phyloP scores from a whole-genome alignment of 805 yeast species.

The Maudiozyma barnettii region DNA sequence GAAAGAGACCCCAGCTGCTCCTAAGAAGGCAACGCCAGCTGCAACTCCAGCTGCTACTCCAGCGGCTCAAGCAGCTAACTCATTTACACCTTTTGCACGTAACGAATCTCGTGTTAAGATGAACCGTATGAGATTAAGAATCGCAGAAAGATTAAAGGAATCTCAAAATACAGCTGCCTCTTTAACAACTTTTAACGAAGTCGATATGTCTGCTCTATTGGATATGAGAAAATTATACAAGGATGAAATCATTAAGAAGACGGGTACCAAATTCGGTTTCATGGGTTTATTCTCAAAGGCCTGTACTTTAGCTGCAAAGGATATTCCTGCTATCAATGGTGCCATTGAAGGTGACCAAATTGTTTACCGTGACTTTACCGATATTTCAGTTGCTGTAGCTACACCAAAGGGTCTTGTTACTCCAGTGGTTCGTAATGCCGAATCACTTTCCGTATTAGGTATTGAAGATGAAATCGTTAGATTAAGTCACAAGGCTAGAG shows the following conservation, averaged over 20 bases:
- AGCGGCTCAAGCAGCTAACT: constrained; percentile 25
- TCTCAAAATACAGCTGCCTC: constrained; percentile 98
- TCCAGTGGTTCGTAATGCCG: constrained; percentile 95
- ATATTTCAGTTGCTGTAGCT: constrained; percentile 93
- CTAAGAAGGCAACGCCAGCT: constrained; percentile 28
- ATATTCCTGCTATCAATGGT: constrained; percentile 90
- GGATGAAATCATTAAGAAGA: constrained; percentile 89
- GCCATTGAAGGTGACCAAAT: constrained; percentile 90
- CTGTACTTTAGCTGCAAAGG: constrained; percentile 83
- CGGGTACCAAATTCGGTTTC: constrained; percentile 93
- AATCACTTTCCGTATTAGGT: constrained; percentile 76
- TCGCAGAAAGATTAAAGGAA: constrained; percentile 98
- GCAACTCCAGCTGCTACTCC: constrained; percentile 10
- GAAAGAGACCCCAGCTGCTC: constrained; percentile 29
- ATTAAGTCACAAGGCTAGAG: constrained; percentile 90
- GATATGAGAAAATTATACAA: constrained; percentile 94
- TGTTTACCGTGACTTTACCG: constrained; percentile 93
- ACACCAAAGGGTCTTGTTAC: constrained; percentile 99
- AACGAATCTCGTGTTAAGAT: constrained; percentile 86
- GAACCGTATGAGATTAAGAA: constrained; percentile 99
- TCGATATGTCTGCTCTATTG: constrained; percentile 86
- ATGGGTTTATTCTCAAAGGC: constrained; percentile 99
- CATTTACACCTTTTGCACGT: constrained; percentile 58
- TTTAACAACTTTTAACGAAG: constrained; percentile 94
- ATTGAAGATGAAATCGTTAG: constrained; percentile 77